These are phyloP conservation scores for Trametes gibbosa DNA, from an alignment of 768 basidiomycete genomes.

Conservation along the genomic window DNA sequence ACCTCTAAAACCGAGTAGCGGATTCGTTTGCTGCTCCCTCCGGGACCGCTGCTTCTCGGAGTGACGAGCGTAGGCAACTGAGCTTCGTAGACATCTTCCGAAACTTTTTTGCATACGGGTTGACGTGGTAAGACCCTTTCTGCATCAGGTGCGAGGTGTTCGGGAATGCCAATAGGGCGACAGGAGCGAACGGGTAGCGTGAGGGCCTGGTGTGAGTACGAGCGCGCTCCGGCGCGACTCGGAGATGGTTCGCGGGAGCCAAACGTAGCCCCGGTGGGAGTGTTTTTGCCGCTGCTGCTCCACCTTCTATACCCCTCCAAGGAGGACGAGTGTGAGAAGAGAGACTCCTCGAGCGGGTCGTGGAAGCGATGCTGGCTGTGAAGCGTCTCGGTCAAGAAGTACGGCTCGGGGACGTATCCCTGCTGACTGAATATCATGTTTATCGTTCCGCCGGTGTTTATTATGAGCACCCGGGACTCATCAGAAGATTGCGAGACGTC, in stretches of 20 bases:
- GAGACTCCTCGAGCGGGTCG: constrained; percentile 82
- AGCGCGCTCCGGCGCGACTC: constrained; percentile 32
- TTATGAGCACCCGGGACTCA: constrained; percentile 80
- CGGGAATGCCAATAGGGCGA: constrained; percentile 55
- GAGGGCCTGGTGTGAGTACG: constrained; percentile 35
- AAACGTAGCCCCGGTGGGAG: constrained; percentile 32
- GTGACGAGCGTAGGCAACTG: constrained; percentile 76
- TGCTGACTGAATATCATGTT: constrained; percentile 79
- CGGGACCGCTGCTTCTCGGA: constrained; percentile 62
- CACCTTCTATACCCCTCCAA: constrained; percentile 80
- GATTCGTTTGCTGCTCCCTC: constrained; percentile 67
- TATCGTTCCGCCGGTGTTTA: constrained; percentile 91
- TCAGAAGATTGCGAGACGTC: constrained; percentile 50
- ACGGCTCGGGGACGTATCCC: constrained; percentile 83
- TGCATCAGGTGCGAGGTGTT: constrained; percentile 25
- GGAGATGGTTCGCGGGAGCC: constrained; percentile 19
- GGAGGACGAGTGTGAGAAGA: constrained; percentile 78
- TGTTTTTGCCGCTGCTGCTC: constrained; percentile 63
- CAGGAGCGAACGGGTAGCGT: constrained; percentile 61
- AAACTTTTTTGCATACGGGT: constrained; percentile 42
- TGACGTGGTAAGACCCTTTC: constrained; percentile 25
- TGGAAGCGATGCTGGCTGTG: constrained; percentile 85
- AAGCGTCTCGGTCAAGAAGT: constrained; percentile 83
- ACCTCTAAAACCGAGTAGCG: constrained; percentile 87
- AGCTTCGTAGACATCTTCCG: constrained; percentile 69